These are phyloP conservation scores for Backusella parvicylindrica DNA, from an alignment of 192 early-diverging fungal species.

Conservation along the genomic window DNA sequence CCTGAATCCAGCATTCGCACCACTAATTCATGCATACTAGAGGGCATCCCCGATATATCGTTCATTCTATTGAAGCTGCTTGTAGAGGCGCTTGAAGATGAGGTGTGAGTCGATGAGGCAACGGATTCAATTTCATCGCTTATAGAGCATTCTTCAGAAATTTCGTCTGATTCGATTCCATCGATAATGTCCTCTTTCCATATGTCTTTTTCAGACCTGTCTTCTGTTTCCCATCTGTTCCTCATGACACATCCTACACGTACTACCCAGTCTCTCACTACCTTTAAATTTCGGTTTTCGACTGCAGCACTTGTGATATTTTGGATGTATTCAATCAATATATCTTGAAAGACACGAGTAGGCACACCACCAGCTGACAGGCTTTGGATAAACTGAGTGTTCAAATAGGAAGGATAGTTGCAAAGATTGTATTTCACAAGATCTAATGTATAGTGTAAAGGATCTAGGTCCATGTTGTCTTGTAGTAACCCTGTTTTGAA, in stretches of 20 bases:
- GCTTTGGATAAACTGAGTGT: constrained; percentile 32
- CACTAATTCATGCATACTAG: constrained; percentile 9
- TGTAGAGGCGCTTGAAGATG: not conserved
- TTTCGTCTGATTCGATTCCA: not conserved
- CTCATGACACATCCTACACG: constrained; percentile 1
- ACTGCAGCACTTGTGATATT: constrained; percentile 6
- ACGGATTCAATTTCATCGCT: not conserved
- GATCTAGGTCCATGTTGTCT: constrained; percentile 5
- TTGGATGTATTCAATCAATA: constrained; percentile 26
- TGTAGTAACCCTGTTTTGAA: constrained; percentile 16
- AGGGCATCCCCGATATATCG: constrained; percentile 21
- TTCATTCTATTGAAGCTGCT: not conserved
- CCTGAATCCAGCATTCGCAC: constrained; percentile 32
- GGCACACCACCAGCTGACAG: constrained; percentile 25
- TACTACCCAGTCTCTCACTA: constrained; percentile 25
- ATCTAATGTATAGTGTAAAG: constrained; percentile 28
- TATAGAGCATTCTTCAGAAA: not conserved
- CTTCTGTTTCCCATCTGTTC: constrained; percentile 13
- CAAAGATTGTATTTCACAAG: constrained; percentile 13
- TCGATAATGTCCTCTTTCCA: constrained; percentile 4
- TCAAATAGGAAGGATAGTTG: constrained; percentile 21
- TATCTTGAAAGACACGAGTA: constrained; percentile 21
- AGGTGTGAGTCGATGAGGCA: not conserved
- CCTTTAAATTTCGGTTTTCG: constrained; percentile 1
- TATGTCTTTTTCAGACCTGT: not conserved